phyloP scores from a whole-genome alignment of 768 basidiomycete genomes.

The Clavulina sp. region DNA sequence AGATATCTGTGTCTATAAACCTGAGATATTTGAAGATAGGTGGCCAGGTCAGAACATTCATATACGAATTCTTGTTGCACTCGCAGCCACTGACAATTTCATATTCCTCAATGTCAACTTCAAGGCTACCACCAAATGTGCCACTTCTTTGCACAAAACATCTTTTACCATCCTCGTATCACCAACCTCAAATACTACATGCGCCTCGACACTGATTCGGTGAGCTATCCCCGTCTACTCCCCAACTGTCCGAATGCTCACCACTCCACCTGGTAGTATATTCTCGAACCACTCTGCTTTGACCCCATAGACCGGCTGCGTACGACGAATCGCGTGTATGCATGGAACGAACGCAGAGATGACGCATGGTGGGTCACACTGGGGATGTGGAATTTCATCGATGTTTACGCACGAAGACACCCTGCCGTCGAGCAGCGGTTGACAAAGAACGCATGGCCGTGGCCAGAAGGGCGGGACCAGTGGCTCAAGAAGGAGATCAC shows the following conservation, averaged over 20 bases:
- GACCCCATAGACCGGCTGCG: not conserved
- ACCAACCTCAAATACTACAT: no score
- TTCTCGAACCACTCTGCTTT: not conserved
- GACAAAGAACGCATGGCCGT: constrained; percentile 8
- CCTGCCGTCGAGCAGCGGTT: constrained; percentile 7
- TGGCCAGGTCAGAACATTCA: no score
- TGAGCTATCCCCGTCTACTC: no score
- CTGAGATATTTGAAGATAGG: no score
- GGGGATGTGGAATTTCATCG: constrained; percentile 12
- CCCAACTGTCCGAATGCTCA: no score
- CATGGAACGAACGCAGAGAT: not conserved
- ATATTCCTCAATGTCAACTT: no score
- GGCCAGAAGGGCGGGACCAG: not conserved
- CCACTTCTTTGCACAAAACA: constrained; percentile 12
- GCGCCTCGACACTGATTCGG: no score
- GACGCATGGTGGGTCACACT: constrained; percentile 11
- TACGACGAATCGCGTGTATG: not conserved
- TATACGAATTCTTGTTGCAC: no score
- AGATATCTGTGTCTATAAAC: no score
- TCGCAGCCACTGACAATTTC: no score
- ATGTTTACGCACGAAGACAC: constrained; percentile 10
- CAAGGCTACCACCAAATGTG: constrained; percentile 16
- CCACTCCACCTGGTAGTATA: no score
- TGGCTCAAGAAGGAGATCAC: not conserved
- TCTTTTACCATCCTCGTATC: constrained; percentile 13